Conservation (phyloP, 495 filamentous ascomycete species). For the Delitschia confertaspora region DNA sequence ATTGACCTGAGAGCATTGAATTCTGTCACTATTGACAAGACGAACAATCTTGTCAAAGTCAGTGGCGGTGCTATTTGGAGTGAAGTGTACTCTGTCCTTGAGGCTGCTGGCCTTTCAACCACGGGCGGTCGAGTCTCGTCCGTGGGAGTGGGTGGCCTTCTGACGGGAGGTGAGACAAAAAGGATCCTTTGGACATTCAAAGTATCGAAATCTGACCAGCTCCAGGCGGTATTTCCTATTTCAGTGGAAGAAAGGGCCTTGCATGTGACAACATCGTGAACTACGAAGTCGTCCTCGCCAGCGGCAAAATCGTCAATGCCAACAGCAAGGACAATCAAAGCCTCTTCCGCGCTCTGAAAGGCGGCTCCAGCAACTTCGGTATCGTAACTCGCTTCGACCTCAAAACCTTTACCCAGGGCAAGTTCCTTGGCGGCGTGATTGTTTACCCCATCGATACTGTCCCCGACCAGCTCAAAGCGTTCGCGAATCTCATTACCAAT, state of each 20-base stretch:
- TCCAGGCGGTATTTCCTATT: slow-evolving; percentile 31
- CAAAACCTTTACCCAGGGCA: slow-evolving; percentile 19
- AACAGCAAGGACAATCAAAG: slow-evolving; percentile 29
- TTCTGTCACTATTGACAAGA: background rate
- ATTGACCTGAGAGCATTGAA: slow-evolving; percentile 10
- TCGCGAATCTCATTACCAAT: too few relatives aligned
- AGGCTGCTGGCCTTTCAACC: slow-evolving; percentile 12
- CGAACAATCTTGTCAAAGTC: slow-evolving; percentile 12
- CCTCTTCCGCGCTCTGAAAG: slow-evolving; percentile 37
- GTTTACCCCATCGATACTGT: background rate
- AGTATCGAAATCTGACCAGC: slow-evolving; percentile 6
- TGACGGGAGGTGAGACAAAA: slow-evolving; percentile 22
- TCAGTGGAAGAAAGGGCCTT: slow-evolving; percentile 25
- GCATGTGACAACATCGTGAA: slow-evolving; percentile 31
- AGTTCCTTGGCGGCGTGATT: slow-evolving; percentile 27
- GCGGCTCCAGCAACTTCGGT: slow-evolving; percentile 41
- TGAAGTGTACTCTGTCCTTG: slow-evolving; percentile 26
- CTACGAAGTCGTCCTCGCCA: slow-evolving; percentile 31
- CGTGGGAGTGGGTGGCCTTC: slow-evolving; percentile 31
- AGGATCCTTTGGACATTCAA: slow-evolving; percentile 12
- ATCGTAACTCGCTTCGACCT: slow-evolving; percentile 34
- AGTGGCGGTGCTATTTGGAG: slow-evolving; percentile 27
- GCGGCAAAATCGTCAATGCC: slow-evolving; percentile 25
- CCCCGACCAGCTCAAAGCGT: background rate
- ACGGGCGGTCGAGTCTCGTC: slow-evolving; percentile 22